Conservation (phyloP, 108 stramenopile genomes). For the Pelagomonas calceolata region DNA sequence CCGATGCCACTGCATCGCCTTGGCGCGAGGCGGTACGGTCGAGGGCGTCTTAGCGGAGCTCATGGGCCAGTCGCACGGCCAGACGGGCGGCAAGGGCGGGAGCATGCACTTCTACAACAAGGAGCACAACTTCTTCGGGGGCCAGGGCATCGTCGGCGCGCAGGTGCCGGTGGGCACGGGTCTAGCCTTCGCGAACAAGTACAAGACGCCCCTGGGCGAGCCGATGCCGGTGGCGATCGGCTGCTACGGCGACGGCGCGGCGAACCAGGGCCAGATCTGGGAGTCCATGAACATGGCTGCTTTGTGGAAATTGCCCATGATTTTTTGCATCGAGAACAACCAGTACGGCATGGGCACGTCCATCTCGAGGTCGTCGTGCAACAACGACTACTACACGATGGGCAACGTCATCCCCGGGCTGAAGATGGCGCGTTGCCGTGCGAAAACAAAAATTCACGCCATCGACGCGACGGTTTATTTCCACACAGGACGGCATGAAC, state of each 20-base stretch:
- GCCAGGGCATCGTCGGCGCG: constrained; percentile 96
- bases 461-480: constrained; percentile 6
- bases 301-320: constrained; percentile 93
- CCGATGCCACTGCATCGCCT: constrained; percentile 90
- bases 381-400: constrained; percentile 98
- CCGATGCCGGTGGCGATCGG: constrained; percentile 88
- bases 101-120: constrained; percentile 99
- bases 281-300: constrained; percentile 89
- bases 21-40: constrained; percentile 81
- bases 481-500: constrained; percentile 99
- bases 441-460: background rate
- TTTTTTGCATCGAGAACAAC: constrained; percentile 99
- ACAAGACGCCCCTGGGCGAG: constrained; percentile 81
- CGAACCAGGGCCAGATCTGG: constrained; percentile 99
- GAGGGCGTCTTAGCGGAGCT: constrained; percentile 69
- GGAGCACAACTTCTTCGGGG: constrained; percentile 91
- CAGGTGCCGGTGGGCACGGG: constrained; percentile 97
- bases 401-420: constrained; percentile 93
- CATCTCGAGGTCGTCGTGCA: constrained; percentile 85
- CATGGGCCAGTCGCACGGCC: constrained; percentile 65
- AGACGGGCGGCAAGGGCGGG: constrained; percentile 89
- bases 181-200: constrained; percentile 92
- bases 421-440: too few relatives aligned
- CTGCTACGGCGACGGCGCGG: constrained; percentile 98
- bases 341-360: constrained; percentile 99